phyloP scores from a whole-genome alignment of 352 stramenopile species.

The Peronospora farinosa region DNA sequence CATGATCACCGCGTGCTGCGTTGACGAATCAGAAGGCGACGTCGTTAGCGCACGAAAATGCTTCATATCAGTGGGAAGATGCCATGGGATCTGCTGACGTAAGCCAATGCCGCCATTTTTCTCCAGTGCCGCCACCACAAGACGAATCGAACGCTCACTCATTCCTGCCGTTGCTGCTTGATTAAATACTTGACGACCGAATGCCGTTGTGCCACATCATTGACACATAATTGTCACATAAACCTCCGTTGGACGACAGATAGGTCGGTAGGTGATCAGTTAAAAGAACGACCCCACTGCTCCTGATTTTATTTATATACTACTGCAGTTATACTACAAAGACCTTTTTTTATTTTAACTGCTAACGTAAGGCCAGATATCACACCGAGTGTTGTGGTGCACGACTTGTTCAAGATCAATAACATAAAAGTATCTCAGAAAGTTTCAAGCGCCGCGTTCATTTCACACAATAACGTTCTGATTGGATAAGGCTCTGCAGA shows the following conservation, averaged over 20 bases:
- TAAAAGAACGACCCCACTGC: no score
- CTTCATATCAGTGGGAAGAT: slow-evolving; percentile 92
- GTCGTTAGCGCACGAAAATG: slow-evolving; percentile 94
- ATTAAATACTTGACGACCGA: no score
- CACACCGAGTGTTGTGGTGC: no score
- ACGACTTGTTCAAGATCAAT: no score
- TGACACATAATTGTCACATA: neutral
- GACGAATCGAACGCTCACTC: slow-evolving; percentile 40
- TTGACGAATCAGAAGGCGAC: slow-evolving; percentile 5
- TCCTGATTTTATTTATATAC: no score
- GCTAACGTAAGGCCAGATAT: no score
- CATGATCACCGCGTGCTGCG: slow-evolving; percentile 98
- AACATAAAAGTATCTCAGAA: neutral
- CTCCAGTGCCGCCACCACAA: slow-evolving; percentile 87
- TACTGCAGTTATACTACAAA: no score
- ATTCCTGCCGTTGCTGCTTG: slow-evolving; percentile 2
- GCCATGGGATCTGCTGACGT: slow-evolving; percentile 90
- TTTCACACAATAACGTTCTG: neutral
- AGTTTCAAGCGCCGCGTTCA: neutral
- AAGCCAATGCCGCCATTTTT: slow-evolving; percentile 84
- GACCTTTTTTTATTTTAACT: no score
- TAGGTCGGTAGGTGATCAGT: no score
- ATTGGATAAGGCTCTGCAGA: no score
- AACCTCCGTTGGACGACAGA: no score
- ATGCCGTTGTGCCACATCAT: no score